These are phyloP conservation scores for Diaporthe caulivora DNA, from an alignment of 2,329 filamentous ascomycete species.

Conservation along the genomic window DNA sequence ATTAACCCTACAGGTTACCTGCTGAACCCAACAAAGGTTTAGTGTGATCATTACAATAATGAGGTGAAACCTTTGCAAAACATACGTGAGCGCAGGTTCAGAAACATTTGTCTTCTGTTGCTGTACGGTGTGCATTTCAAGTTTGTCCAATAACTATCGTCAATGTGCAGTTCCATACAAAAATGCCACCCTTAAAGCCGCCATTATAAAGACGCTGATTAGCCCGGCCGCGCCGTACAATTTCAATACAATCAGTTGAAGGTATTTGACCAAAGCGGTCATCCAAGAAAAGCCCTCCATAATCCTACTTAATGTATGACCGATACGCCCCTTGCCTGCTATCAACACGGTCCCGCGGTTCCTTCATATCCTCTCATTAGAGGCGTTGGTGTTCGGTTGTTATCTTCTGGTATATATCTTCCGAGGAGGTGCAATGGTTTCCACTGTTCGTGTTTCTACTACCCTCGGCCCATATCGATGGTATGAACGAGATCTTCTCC, in stretches of 20 bases:
- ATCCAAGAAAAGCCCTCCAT: too few relatives aligned
- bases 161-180: not conserved
- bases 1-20: too few relatives aligned
- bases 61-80: too few relatives aligned
- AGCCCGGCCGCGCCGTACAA: not conserved
- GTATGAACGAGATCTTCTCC: conserved; percentile 2
- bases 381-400: not conserved
- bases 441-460: not conserved
- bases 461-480: not conserved
- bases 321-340: not conserved
- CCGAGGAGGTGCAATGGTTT: not conserved
- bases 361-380: not conserved
- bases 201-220: not conserved
- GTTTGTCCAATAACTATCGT: not conserved
- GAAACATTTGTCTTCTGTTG: too few relatives aligned
- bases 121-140: not conserved
- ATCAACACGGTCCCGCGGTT: not conserved
- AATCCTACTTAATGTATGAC: not conserved
- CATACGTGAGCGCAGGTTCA: too few relatives aligned
- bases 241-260: too few relatives aligned
- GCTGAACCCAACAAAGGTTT: too few relatives aligned
- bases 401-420: conserved; percentile 11
- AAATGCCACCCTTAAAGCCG: not conserved
- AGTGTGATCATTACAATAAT: too few relatives aligned
- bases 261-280: not conserved